Evolutionary conservation across 2,329 filamentous ascomycete species (phyloP).

Genomic region (Ophiostoma sp.): DNA sequence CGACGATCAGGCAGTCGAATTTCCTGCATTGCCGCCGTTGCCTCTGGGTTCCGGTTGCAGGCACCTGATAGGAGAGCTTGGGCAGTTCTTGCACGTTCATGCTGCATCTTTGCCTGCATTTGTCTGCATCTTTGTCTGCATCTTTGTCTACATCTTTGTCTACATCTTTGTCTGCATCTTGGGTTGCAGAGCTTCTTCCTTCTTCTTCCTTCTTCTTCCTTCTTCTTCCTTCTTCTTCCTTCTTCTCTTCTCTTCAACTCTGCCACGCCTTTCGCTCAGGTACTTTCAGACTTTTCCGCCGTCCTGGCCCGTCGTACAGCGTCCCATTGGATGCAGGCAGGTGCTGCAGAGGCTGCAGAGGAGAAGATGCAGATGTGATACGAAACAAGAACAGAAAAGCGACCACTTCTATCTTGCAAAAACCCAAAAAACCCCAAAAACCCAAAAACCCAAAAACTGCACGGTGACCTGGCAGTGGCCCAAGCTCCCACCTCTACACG

Average conservation of each 20-base stretch:
- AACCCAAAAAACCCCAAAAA: background rate
- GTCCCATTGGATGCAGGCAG: background rate
- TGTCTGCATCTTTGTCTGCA: background rate
- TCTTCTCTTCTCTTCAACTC: background rate
- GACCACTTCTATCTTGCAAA: background rate
- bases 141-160: too few species aligned
- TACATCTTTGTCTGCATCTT: too few species aligned
- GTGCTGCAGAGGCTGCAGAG: background rate
- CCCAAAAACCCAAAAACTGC: background rate
- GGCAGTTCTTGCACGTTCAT: background rate
- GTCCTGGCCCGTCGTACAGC: background rate
- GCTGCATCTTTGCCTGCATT: background rate
- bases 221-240: too few species aligned
- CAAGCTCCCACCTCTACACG: background rate
- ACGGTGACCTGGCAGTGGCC: conserved; percentile 9
- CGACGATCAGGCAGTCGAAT: conserved; percentile 3
- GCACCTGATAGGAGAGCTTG: background rate
- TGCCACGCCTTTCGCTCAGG: background rate
- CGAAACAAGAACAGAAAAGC: background rate
- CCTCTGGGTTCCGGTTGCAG: background rate
- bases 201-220: too few species aligned
- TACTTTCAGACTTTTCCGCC: background rate
- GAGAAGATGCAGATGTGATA: background rate
- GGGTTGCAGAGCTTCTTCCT: too few species aligned
- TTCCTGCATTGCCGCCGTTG: conserved; percentile 9